Conservation (phyloP, 306 rosid genomes). For the Carpinus viminea region DNA sequence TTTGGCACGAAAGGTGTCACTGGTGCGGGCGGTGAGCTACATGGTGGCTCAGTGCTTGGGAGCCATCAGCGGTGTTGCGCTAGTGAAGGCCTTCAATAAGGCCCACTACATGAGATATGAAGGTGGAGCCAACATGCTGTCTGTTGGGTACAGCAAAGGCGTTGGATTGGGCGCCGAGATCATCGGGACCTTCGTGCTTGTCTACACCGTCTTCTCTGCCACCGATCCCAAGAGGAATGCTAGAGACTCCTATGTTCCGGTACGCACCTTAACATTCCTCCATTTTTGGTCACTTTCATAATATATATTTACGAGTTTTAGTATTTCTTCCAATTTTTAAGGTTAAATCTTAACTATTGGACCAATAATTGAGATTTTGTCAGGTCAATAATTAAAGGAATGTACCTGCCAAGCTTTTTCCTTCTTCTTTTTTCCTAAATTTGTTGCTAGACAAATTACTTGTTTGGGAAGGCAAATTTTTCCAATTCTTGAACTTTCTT, state of each 20-base stretch:
- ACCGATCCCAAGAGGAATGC: slow-evolving; percentile 94
- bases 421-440: too few species aligned
- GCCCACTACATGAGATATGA: slow-evolving; percentile 46
- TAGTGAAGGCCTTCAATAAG: slow-evolving; percentile 83
- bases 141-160: slow-evolving; percentile 54
- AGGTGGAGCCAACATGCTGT: slow-evolving; percentile 74
- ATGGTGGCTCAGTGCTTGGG: slow-evolving; percentile 91
- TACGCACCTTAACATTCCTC: slow-evolving; percentile 9
- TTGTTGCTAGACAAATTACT: too few species aligned
- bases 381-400: too few species aligned
- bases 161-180: slow-evolving; percentile 84
- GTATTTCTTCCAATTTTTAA: too few species aligned
- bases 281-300: not conserved
- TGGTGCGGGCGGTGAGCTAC: slow-evolving; percentile 74
- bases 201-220: slow-evolving; percentile 91
- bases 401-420: too few species aligned
- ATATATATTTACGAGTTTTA: too few species aligned
- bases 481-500: too few species aligned
- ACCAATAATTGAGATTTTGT: too few species aligned
- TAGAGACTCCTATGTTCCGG: slow-evolving; percentile 94
- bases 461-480: too few species aligned
- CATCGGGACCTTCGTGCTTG: slow-evolving; percentile 82
- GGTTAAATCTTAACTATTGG: too few species aligned
- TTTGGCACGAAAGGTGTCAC: slow-evolving; percentile 92
- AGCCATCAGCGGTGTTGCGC: slow-evolving; percentile 82